Conservation (phyloP, 331 rosid species). For the Arachis monticola region DNA sequence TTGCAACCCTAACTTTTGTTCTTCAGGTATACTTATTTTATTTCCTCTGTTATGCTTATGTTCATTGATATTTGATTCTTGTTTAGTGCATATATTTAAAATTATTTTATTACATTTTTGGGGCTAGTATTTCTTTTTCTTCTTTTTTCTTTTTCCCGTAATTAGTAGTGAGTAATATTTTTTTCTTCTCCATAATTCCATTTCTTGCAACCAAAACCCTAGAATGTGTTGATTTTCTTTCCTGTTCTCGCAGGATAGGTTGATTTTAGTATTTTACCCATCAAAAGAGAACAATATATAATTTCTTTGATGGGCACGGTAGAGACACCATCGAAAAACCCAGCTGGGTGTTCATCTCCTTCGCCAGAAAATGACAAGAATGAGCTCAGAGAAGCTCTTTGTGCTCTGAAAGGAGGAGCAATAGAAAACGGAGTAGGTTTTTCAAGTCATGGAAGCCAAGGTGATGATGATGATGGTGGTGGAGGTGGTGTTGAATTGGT, state of each 20-base stretch:
- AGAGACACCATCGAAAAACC: constrained; percentile 55
- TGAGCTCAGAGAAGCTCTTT: constrained; percentile 37
- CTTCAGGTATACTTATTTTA: no score
- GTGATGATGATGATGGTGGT: constrained; percentile 37
- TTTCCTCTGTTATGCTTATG: no score
- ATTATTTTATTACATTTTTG: no score
- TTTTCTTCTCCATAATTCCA: not conserved
- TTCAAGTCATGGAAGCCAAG: constrained; percentile 39
- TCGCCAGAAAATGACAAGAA: constrained; percentile 48
- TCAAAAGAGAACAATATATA: not conserved
- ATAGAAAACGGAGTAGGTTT: constrained; percentile 44
- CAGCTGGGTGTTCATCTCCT: constrained; percentile 42
- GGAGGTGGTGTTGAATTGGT: constrained; percentile 40
- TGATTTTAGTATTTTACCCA: constrained; percentile 32
- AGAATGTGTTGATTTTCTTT: constrained; percentile 38
- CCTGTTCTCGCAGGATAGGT: constrained; percentile 28
- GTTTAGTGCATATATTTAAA: no score
- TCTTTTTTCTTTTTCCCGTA: not conserved
- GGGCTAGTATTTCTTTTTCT: not conserved
- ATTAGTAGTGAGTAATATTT: no score
- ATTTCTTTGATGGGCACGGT: constrained; percentile 53
- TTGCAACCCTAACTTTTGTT: no score
- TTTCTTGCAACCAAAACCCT: constrained; percentile 44
- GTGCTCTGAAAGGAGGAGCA: constrained; percentile 36
- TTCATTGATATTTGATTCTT: no score